Base-by-base conservation (phyloP, 2,329 filamentous ascomycete species). In the Calonectria hawksworthii region DNA sequence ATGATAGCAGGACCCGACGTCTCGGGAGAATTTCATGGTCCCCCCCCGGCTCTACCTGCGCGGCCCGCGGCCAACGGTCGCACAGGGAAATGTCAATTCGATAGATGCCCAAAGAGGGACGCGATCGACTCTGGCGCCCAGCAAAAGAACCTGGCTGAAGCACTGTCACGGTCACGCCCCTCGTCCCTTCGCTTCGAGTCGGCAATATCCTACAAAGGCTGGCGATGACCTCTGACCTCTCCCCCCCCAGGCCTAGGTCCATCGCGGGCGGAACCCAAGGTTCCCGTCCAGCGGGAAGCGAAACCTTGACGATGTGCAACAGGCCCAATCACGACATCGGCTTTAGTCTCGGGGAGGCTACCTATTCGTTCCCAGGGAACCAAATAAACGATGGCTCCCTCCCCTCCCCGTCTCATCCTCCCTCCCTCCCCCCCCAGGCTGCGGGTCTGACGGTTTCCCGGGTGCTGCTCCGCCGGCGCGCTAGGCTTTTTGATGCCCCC, bases 351-450 rank as follows among this genome's bases (percentile, higher is more conserved):
- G 66, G 74, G 70, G 65, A 70, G 76, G 56, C 76, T 71, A 67
- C 78, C 76, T 75, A 76, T 72, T 77, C 70, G 69, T 38, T 76
- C 50, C 74, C 73, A 74, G 71, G 75, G 69, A 72, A 63, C 66
- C 16, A 41, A 67, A 66, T 59, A 67, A 52, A 61, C 56, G 54
- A 69, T 23, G 61, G 61, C 44, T 47, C 44, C n/a, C 44, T 23
- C 44, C 44, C 8, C 30, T 32, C 30, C 30, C 30, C 30, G n/a
- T n/a, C n/a, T n/a, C n/a, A n/a, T n/a, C 8, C 30, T 32, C 30
- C 30, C 30, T 8, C 3, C 59, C 9, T 9, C 41, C 26, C 23
- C 36, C 50, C 71, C 52, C 54, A 44, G 26, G 44, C 47, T 16
- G 59, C 32, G 44, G 73, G 72, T 59, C 72, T 38, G 41, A 52